These are phyloP conservation scores for Thielaviopsis ethacetica DNA, from an alignment of 2,329 filamentous ascomycete species.

Conservation along the genomic window DNA sequence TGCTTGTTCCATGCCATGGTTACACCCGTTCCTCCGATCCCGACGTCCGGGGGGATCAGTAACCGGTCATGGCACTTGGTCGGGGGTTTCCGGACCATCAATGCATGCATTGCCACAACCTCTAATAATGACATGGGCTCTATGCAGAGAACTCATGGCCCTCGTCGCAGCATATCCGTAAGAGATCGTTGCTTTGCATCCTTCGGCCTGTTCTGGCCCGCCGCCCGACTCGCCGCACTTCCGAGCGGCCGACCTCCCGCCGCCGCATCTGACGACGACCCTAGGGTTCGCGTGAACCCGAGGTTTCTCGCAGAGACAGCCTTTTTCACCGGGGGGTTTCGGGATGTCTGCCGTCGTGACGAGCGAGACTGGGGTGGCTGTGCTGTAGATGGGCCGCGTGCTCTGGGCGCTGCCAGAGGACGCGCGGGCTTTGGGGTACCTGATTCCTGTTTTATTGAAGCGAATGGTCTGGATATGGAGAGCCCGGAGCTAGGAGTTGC, in stretches of 20 bases:
- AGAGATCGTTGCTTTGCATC: constrained; percentile 10
- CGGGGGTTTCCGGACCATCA: background rate
- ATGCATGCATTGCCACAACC: no score
- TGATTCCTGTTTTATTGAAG: background rate
- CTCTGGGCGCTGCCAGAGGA: no score
- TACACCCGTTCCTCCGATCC: no score
- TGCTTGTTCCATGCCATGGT: no score
- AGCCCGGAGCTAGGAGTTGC: no score
- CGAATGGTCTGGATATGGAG: background rate
- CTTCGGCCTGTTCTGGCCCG: background rate
- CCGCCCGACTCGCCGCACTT: background rate
- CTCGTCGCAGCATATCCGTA: constrained; percentile 9
- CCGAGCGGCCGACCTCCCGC: background rate
- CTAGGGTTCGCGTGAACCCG: constrained; percentile 5
- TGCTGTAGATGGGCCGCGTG: background rate
- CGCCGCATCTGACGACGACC: background rate
- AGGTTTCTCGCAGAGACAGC: background rate
- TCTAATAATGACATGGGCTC: background rate
- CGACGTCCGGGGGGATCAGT: no score
- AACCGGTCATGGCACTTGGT: no score
- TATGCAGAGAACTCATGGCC: background rate
- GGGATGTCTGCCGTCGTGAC: background rate
- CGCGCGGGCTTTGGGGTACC: no score
- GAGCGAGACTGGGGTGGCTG: background rate
- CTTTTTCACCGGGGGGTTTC: background rate